These are phyloP conservation scores for Lentinus brumalis DNA, from an alignment of 768 basidiomycete genomes.

Conservation along the genomic window DNA sequence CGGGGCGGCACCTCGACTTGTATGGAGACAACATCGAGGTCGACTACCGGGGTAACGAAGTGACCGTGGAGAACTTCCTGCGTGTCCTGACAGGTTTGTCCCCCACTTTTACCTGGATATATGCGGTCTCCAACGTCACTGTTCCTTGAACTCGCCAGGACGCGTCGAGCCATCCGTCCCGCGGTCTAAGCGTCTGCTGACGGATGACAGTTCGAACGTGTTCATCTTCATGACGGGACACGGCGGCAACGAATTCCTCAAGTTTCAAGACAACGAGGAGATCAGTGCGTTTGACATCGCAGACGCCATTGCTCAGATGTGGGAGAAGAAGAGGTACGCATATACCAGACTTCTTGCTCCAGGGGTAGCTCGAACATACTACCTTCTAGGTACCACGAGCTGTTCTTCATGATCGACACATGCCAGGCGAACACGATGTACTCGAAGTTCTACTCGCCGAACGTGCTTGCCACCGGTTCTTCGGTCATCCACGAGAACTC, in stretches of 20 bases:
- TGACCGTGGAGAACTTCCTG: slow-evolving; percentile 95
- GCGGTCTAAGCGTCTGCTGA: slow-evolving; percentile 87
- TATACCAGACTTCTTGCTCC: not conserved
- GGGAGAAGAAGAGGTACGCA: slow-evolving; percentile 85
- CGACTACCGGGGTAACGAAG: slow-evolving; percentile 97
- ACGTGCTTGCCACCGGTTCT: slow-evolving; percentile 89
- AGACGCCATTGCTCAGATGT: slow-evolving; percentile 98
- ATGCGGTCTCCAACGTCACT: too few relatives aligned
- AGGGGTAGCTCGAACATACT: not conserved
- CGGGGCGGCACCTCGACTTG: slow-evolving; percentile 78
- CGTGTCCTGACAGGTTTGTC: slow-evolving; percentile 84
- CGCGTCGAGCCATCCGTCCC: slow-evolving; percentile 84
- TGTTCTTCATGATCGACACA: slow-evolving; percentile 98
- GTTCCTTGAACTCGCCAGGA: slow-evolving; percentile 46
- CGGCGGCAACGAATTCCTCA: slow-evolving; percentile 97
- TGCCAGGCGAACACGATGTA: slow-evolving; percentile 98
- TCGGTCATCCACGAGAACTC: slow-evolving; percentile 86
- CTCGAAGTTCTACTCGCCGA: slow-evolving; percentile 89
- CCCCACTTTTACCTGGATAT: too few relatives aligned
- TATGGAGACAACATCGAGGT: slow-evolving; percentile 98
- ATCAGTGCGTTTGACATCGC: slow-evolving; percentile 97
- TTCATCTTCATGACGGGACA: slow-evolving; percentile 99
- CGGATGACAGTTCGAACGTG: slow-evolving; percentile 88
- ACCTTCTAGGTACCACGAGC: slow-evolving; percentile 78
- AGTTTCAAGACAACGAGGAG: slow-evolving; percentile 99